A percentile compares a stretch with the other conserved stretches of the same genome.
Conservation (phyloP, 1,284 basidiomycete genomes). For the Cutaneotrichosporon cyanovorans region DNA sequence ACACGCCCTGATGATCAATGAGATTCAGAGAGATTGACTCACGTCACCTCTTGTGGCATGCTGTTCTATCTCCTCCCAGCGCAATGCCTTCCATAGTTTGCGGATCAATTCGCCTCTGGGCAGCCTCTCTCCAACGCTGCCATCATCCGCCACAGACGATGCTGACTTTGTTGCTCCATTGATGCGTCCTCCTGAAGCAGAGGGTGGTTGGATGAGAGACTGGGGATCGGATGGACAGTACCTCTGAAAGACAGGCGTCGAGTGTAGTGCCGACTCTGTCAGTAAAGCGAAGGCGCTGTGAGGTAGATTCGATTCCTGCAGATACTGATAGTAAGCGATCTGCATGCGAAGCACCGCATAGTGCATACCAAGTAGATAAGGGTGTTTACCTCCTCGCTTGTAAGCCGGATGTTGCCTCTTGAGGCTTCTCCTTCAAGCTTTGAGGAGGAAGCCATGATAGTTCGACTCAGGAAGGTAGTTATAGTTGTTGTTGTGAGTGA, state of each 20-base stretch:
- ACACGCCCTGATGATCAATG: background rate
- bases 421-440: no score
- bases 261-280: slow-evolving; percentile 33
- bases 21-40: background rate
- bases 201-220: slow-evolving; percentile 4
- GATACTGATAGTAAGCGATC: no score
- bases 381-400: slow-evolving; percentile 42
- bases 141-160: no score
- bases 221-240: slow-evolving; percentile 34
- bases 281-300: slow-evolving; percentile 42
- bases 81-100: slow-evolving; percentile 39
- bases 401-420: slow-evolving; percentile 27
- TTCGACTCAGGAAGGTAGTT: no score
- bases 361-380: slow-evolving; percentile 40
- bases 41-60: background rate
- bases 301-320: slow-evolving; percentile 40
- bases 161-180: no score
- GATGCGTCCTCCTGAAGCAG: background rate
- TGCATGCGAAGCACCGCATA: no score
- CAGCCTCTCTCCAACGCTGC: no score
- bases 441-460: no score
- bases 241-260: slow-evolving; percentile 35
- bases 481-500: no score
- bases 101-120: slow-evolving; percentile 36
- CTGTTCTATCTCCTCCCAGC: slow-evolving; percentile 43